Percentiles rank a stretch among this genome's conserved stretches.
These are phyloP conservation scores for Lecanicillium sp. DNA, from an alignment of 2,329 filamentous ascomycete species.

Conservation along the genomic window DNA sequence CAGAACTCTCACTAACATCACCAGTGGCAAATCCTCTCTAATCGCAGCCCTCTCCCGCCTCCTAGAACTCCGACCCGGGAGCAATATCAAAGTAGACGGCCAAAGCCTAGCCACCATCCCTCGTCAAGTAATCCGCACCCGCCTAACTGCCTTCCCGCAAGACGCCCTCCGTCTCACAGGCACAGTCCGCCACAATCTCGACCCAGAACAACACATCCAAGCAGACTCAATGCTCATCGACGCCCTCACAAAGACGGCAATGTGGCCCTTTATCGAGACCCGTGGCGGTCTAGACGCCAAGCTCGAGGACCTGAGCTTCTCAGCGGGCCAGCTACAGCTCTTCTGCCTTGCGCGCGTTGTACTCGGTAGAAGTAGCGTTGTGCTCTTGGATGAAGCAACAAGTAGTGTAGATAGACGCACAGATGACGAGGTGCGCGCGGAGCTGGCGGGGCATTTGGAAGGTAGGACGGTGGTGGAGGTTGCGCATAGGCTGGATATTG, in stretches of 20 bases:
- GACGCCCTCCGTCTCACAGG: constrained; percentile 37
- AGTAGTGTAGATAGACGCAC: constrained; percentile 22
- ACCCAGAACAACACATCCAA: constrained; percentile 24
- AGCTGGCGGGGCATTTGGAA: constrained; percentile 14
- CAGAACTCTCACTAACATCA: neutral
- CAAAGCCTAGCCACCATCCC: constrained; percentile 31
- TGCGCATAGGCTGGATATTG: constrained; percentile 19
- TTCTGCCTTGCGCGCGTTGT: constrained; percentile 39
- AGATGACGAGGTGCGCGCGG: constrained; percentile 16
- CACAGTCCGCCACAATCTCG: constrained; percentile 38
- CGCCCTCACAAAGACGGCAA: constrained; percentile 33
- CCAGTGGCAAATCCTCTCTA: constrained; percentile 42
- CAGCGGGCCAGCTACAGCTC: constrained; percentile 37
- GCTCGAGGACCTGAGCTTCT: constrained; percentile 24
- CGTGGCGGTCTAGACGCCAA: constrained; percentile 28
- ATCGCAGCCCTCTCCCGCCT: constrained; percentile 38
- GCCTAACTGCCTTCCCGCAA: constrained; percentile 38
- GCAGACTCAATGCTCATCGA: constrained; percentile 29
- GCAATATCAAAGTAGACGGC: constrained; percentile 33
- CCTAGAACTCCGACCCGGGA: constrained; percentile 27
- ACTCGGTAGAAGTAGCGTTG: constrained; percentile 21
- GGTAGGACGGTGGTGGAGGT: constrained; percentile 21
- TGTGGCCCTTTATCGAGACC: constrained; percentile 29
- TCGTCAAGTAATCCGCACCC: constrained; percentile 32
- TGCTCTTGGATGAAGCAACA: constrained; percentile 23